Percentiles rank a stretch among this genome's conserved stretches.
These are phyloP conservation scores for Dissophora ornata DNA, from an alignment of 192 early-diverging fungal species.

Conservation along the genomic window DNA sequence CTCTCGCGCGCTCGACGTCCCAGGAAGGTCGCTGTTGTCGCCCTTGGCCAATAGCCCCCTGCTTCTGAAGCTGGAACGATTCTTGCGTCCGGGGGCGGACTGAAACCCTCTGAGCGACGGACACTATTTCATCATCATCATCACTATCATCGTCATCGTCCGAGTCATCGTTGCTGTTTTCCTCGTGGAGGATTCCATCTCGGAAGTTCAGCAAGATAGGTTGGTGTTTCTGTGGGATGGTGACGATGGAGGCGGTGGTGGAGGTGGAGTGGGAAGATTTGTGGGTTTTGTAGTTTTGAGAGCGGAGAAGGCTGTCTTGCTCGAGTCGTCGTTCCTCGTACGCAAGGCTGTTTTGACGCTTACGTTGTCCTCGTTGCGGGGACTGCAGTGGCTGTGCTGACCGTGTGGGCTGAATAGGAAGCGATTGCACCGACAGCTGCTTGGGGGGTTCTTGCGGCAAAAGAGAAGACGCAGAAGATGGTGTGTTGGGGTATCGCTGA, in stretches of 20 bases:
- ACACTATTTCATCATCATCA: not conserved
- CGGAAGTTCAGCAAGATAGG: slow-evolving; percentile 2
- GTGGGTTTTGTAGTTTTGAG: not conserved
- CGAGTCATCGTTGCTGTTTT: not conserved
- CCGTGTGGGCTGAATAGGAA: too few relatives aligned
- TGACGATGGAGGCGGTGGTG: not conserved
- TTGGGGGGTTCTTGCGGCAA: not conserved
- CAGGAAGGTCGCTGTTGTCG: slow-evolving; percentile 11
- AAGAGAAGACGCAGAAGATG: not conserved
- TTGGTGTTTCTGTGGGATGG: not conserved
- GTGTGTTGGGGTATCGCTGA: not conserved
- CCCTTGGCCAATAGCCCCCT: not conserved
- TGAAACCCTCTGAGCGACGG: slow-evolving; percentile 6
- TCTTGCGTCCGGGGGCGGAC: not conserved
- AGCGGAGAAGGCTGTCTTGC: not conserved
- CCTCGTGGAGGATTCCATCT: slow-evolving; percentile 3
- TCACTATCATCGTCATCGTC: slow-evolving; percentile 3
- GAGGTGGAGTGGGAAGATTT: not conserved
- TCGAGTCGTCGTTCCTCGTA: slow-evolving; percentile 8
- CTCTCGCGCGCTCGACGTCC: not conserved
- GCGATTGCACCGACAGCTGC: too few relatives aligned
- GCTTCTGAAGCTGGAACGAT: not conserved
- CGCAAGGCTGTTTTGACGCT: slow-evolving; percentile 16
- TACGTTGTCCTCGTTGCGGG: slow-evolving; percentile 1
- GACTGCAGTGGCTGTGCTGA: not conserved